A percentile compares a stretch with the other conserved stretches of the same genome.
Conservation (phyloP, 2,329 filamentous ascomycete species). For the Moelleriella libera region DNA sequence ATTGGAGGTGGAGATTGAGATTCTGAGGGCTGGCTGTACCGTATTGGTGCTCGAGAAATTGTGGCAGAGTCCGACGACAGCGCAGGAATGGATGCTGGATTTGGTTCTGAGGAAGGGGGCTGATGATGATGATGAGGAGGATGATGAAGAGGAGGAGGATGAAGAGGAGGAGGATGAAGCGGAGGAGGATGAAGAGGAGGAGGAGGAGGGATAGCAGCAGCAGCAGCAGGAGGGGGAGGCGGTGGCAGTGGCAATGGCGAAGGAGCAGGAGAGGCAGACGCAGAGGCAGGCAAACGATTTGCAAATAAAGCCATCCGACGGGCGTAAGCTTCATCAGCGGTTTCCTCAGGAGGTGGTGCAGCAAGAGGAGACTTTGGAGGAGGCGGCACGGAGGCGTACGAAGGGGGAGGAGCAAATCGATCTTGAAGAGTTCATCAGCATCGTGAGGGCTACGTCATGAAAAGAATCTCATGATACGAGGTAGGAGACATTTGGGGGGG, state of each 20-base stretch:
- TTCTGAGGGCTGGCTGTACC: conserved; percentile 36
- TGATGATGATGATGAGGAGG: no score
- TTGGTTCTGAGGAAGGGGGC: no score
- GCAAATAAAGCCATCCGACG: conserved; percentile 45
- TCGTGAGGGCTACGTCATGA: no score
- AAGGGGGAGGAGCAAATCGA: conserved; percentile 45
- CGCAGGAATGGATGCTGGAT: background rate
- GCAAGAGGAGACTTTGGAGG: conserved; percentile 31
- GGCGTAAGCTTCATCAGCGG: conserved; percentile 56
- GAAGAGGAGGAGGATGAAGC: no score
- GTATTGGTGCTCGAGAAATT: conserved; percentile 67
- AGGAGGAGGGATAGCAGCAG: no score
- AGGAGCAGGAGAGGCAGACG: conserved; percentile 13
- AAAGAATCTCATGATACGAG: no score
- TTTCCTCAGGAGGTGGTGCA: conserved; percentile 39
- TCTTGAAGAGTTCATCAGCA: conserved; percentile 19
- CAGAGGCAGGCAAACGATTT: conserved; percentile 16
- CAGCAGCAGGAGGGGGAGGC: conserved; percentile 7
- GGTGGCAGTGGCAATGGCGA: conserved; percentile 20
- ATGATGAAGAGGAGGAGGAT: no score
- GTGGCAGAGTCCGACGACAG: conserved; percentile 31
- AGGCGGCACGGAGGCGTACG: conserved; percentile 43
- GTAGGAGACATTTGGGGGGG: background rate
- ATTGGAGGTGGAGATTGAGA: conserved; percentile 27
- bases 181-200: no score